Percentiles rank a stretch among this genome's conserved stretches.
phyloP scores from a whole-genome alignment of 306 rosid genomes.

The Arachis stenosperma region DNA sequence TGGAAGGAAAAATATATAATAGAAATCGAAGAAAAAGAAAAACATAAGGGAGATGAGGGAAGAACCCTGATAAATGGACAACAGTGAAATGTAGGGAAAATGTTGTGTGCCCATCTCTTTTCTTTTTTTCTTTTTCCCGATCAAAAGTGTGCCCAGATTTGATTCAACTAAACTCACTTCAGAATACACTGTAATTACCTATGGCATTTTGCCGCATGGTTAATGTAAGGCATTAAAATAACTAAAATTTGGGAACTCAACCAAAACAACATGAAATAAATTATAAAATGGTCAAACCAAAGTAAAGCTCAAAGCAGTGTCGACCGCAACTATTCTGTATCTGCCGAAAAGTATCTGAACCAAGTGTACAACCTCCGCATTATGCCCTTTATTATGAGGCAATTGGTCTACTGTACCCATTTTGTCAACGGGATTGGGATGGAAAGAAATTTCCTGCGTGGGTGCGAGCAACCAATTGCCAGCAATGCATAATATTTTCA shows the following conservation, averaged over 20 bases:
- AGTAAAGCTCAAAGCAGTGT: conserved; percentile 47
- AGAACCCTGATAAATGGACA: not conserved
- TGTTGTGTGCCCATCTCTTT: not conserved
- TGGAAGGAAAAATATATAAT: not conserved
- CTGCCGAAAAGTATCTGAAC: conserved; percentile 42
- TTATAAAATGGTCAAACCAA: conserved; percentile 55
- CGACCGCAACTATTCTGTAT: conserved; percentile 52
- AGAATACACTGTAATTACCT: conserved; percentile 53
- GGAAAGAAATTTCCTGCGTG: conserved; percentile 41
- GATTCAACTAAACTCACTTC: conserved; percentile 42
- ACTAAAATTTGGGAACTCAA: conserved; percentile 34
- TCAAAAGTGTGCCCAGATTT: conserved; percentile 28
- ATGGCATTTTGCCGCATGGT: conserved; percentile 53
- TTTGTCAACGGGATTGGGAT: conserved; percentile 16
- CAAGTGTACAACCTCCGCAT: conserved; percentile 54
- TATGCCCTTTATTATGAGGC: conserved; percentile 48
- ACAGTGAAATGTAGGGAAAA: conserved; percentile 19
- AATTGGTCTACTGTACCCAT: conserved; percentile 44
- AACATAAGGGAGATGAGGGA: not conserved
- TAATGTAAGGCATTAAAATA: conserved; percentile 44
- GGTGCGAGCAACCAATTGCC: conserved; percentile 39
- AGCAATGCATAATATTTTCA: conserved; percentile 42
- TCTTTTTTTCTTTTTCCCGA: too few species aligned
- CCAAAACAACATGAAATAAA: conserved; percentile 38
- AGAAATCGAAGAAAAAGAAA: not conserved